Base-by-base conservation (phyloP, 208 protist species). In the Endotrypanum monterogeii region DNA sequence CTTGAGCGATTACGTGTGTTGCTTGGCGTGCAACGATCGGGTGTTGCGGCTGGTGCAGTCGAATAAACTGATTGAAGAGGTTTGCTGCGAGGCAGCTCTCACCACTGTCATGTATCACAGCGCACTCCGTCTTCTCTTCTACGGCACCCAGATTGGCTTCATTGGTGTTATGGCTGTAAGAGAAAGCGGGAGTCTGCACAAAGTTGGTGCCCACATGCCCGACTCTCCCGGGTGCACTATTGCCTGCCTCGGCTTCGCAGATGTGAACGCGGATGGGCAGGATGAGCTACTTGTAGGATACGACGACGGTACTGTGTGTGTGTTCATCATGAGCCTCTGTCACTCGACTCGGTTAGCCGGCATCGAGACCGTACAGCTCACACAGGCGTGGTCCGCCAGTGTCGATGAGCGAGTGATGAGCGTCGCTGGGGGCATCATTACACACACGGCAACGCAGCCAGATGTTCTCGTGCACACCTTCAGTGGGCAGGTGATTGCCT, bases 21-120 rank as follows among this genome's bases (percentile, higher is more conserved):
- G 84, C 82, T 76, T 94, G 65, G 93, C 86, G 30, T 97, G 93
- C 82, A 91, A 92, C 66, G 93, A 97, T 71, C 89, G 90, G 57
- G 80, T 83, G 7, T 73, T 97, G 78, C 93, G 93, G 8, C 76
- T 94, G 32, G 76, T 97, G 57, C 66, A 83, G 37, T 57, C 73
- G 44, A 87, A 90, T 69, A 81, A 87, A 70, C 48, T 92, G 46
- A 16, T 91, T 48, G 86, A 87, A 20, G 93, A 97, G 68, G 63
- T 88, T 5, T 51, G 65, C 51, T 94, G 89, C 76, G 90, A 97
- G 83, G 89, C 93, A 2, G 68, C 89, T 18, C 71, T 97, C 35
- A 90, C 89, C 20, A 75, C 88, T 6, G 61, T 97, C 1, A 55
- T 80, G 46, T 70, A 89, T 25, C 75, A 89, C 72, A 51, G 56